Evolutionary conservation across 495 filamentous ascomycete genomes (phyloP), one percentile per base, ranked within the genome.

Genomic region (Pseudevernia furfuracea): DNA sequence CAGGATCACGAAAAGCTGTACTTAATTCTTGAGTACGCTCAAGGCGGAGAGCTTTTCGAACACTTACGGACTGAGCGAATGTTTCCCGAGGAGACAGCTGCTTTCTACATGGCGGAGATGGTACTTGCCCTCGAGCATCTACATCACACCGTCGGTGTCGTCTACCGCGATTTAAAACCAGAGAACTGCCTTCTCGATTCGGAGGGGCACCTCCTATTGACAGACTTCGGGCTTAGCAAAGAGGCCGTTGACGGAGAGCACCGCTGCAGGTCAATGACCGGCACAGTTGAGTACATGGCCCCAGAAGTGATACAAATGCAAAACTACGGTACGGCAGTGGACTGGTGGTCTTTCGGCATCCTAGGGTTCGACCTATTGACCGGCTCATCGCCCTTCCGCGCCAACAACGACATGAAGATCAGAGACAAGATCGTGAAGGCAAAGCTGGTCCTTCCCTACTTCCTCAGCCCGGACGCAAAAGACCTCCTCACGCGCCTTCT

Each of bases 71-170:
- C 89, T 68, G 91, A 96, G 73, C 87, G 87, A 69, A 96, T 96
- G 89, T 96, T 98, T 69, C 77, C 87, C 15, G 92, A 97, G 75
- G 81, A 89, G 41, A 87, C 85, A 4, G 89, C 91, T 0, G 89
- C 92, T 17, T 98, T 97, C 74, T 98, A 98, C 82, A 94, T 97
- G 89, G 94, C 92, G 0, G 90, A 97, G 78, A 91, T 97, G 84
- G 87, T 96, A 6, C 86, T 98, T 6, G 95, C 95, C 1, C 81
- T 98, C 30, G 90, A 91, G 46, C 91, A 97, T 74, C 84, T 98
- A 11, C 94, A 98, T 78, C 83, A 89, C 63, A 91, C 83, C 62
- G 85, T 96, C 38, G 93, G 95, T 21, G 94, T 98, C 41, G 85
- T 97, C 68, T 98, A 98, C 75, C 89, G 94, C 62, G 94, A 98